These are phyloP conservation scores for Salicornia ramosissima DNA, from an alignment of 148 eudicot genomes.

Conservation along the genomic window DNA sequence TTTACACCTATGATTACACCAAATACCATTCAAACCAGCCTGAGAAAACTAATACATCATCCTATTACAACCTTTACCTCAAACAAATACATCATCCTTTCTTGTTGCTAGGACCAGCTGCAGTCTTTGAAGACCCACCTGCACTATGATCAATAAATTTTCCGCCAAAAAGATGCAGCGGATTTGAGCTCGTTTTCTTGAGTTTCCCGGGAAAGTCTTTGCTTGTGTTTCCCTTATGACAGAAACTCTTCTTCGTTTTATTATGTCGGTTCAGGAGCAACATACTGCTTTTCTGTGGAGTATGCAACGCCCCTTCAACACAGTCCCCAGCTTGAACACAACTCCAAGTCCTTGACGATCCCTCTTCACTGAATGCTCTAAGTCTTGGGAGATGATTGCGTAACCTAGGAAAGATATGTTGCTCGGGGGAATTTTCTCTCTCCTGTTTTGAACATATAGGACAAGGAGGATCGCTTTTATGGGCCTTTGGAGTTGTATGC, in stretches of 20 bases:
- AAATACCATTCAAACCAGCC: constrained; percentile 15
- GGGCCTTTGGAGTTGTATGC: constrained; percentile 67
- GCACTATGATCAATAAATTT: constrained; percentile 44
- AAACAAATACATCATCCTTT: constrained; percentile 8
- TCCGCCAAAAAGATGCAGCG: constrained; percentile 48
- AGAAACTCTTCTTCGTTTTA: constrained; percentile 46
- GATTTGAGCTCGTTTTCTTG: constrained; percentile 44
- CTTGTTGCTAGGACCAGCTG: constrained; percentile 42
- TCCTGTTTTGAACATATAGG: constrained; percentile 64
- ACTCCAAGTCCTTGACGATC: constrained; percentile 67
- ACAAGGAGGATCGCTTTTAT: constrained; percentile 80
- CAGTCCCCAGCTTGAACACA: constrained; percentile 82
- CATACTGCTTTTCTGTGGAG: constrained; percentile 53
- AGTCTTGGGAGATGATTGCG: constrained; percentile 48
- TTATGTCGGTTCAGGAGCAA: constrained; percentile 49
- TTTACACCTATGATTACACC: constrained; percentile 19
- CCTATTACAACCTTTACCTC: background rate
- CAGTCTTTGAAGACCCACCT: constrained; percentile 53
- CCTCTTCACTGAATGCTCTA: constrained; percentile 56
- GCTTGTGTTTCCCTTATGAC: constrained; percentile 43
- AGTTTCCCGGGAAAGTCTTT: constrained; percentile 63
- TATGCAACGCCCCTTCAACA: constrained; percentile 73
- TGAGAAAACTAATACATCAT: background rate
- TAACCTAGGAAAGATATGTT: constrained; percentile 36
- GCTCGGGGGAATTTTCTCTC: constrained; percentile 50